Evolutionary conservation across 257 asterid genomes (phyloP).

Genomic region (Thymus quinquecostatus): DNA sequence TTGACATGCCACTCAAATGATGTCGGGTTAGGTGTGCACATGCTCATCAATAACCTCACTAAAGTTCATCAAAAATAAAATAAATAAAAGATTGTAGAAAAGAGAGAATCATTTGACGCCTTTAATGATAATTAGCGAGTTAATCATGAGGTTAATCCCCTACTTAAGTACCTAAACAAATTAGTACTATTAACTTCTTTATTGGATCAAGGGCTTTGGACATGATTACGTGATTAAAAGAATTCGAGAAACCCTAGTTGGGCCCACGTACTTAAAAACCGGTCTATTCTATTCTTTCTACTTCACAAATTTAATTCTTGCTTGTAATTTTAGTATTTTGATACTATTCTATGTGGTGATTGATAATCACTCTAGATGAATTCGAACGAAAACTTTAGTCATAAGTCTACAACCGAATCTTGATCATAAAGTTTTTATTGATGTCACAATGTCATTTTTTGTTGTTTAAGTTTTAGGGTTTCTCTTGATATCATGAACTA

Average conservation of each 20-base stretch:
- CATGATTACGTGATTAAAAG: constrained; percentile 24
- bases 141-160: constrained; percentile 50
- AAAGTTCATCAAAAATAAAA: constrained; percentile 15
- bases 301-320: neutral
- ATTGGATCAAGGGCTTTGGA: constrained; percentile 18
- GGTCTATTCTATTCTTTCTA: constrained; percentile 16
- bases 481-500: no score
- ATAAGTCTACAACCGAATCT: neutral
- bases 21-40: constrained; percentile 68
- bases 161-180: constrained; percentile 40
- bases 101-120: constrained; percentile 22
- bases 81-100: neutral
- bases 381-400: constrained; percentile 2
- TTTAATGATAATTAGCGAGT: constrained; percentile 37
- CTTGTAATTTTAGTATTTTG: no score
- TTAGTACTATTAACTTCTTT: neutral
- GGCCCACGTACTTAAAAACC: constrained; percentile 30
- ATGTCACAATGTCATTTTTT: no score
- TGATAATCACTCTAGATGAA: neutral
- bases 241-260: neutral
- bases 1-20: constrained; percentile 63
- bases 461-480: no score
- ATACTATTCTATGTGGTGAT: neutral
- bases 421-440: neutral
- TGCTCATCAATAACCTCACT: constrained; percentile 46